A percentile compares a stretch with the other conserved stretches of the same genome.
These are phyloP conservation scores for Aurifilum marmelostoma DNA, from an alignment of 2,329 filamentous ascomycete species.

Conservation along the genomic window DNA sequence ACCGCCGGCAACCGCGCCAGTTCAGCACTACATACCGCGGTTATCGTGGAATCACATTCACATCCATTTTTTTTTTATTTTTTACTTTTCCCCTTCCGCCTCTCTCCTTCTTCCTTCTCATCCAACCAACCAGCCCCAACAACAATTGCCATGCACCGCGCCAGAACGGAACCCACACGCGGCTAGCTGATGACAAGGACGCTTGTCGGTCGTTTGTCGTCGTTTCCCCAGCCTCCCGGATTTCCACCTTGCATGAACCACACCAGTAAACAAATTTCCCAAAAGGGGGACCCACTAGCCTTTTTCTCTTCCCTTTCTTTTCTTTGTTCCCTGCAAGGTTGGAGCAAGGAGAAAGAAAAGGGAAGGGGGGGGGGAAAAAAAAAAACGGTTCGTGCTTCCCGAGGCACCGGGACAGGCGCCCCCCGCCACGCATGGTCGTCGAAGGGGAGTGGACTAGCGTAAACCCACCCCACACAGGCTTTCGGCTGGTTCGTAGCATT, in stretches of 20 bases:
- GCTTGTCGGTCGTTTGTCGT: background rate
- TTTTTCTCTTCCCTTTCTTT: background rate
- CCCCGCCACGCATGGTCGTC: constrained; percentile 9
- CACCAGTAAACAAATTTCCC: constrained; percentile 22
- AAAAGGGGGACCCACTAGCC: constrained; percentile 7
- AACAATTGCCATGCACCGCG: background rate
- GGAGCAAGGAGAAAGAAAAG: constrained; percentile 11
- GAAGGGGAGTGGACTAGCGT: constrained; percentile 13
- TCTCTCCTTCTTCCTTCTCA: background rate
- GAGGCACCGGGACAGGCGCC: constrained; percentile 1
- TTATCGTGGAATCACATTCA: constrained; percentile 19
- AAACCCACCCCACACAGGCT: constrained; percentile 20
- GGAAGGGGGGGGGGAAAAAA: background rate
- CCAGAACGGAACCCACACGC: constrained; percentile 10
- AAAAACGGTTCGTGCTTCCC: constrained; percentile 10
- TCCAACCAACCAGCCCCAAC: background rate
- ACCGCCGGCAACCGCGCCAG: constrained; percentile 17
- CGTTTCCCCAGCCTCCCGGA: constrained; percentile 23
- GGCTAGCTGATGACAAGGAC: constrained; percentile 6
- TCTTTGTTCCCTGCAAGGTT: no score
- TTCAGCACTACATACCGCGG: constrained; percentile 8
- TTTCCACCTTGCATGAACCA: constrained; percentile 9
- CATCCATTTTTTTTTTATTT: no score
- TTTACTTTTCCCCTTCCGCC: no score
- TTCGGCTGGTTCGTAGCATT: constrained; percentile 1